Conservation (phyloP, 495 filamentous ascomycete genomes). For the Penicillium crystallinum region DNA sequence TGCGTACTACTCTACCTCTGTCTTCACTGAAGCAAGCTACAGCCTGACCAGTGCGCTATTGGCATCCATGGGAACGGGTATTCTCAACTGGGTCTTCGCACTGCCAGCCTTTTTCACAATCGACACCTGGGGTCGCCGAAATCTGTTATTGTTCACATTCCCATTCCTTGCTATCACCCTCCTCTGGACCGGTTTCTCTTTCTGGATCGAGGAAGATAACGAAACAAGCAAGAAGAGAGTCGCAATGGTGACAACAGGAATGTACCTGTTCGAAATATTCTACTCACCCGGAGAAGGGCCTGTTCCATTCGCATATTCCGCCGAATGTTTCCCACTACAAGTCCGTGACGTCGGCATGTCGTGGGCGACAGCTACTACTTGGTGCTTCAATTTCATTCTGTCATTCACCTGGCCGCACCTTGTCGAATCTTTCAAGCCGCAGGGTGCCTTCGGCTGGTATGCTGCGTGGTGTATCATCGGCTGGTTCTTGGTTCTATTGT, state of each 20-base stretch:
- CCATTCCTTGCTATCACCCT: slow-evolving; percentile 56
- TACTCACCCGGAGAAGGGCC: slow-evolving; percentile 56
- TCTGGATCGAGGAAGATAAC: slow-evolving; percentile 42
- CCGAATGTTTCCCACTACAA: slow-evolving; percentile 54
- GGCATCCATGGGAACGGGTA: slow-evolving; percentile 58
- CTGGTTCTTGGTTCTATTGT: slow-evolving; percentile 50
- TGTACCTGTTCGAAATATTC: slow-evolving; percentile 48
- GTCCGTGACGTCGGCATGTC: slow-evolving; percentile 68
- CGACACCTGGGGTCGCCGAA: slow-evolving; percentile 59
- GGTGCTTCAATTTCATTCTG: slow-evolving; percentile 51
- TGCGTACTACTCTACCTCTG: slow-evolving; percentile 51
- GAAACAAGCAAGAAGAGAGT: slow-evolving; percentile 29
- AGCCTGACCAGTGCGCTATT: slow-evolving; percentile 43
- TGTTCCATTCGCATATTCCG: slow-evolving; percentile 54
- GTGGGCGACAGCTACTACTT: slow-evolving; percentile 50
- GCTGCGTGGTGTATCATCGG: slow-evolving; percentile 55
- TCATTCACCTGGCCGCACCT: slow-evolving; percentile 54
- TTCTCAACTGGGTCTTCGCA: slow-evolving; percentile 62
- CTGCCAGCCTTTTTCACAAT: slow-evolving; percentile 65
- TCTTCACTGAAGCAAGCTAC: slow-evolving; percentile 50
- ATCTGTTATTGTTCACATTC: slow-evolving; percentile 60
- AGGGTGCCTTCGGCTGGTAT: slow-evolving; percentile 60
- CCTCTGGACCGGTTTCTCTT: slow-evolving; percentile 54
- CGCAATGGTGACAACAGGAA: slow-evolving; percentile 45
- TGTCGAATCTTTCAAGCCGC: slow-evolving; percentile 43